Percentiles rank a stretch among this genome's conserved stretches.
Evolutionary conservation across 257 asterid species (phyloP).

Genomic region (Solanum paucissectum): DNA sequence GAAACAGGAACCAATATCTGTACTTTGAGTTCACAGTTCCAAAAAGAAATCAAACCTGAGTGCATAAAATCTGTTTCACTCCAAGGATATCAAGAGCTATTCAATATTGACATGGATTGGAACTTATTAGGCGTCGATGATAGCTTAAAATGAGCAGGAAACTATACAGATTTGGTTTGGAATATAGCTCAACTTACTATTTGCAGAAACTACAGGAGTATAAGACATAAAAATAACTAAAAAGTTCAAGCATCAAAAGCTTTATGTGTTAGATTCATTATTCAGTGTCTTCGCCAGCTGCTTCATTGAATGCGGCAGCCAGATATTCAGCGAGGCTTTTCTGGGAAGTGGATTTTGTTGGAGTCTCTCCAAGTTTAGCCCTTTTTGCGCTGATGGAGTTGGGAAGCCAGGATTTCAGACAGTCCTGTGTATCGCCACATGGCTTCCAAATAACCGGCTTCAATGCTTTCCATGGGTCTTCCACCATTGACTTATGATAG

Average conservation of each 20-base stretch:
- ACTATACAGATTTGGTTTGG: background rate
- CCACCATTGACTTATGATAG: constrained; percentile 60
- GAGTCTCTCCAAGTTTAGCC: constrained; percentile 39
- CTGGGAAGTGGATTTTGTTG: constrained; percentile 20
- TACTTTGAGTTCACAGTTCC: background rate
- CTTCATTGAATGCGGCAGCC: constrained; percentile 52
- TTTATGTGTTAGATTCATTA: constrained; percentile 10
- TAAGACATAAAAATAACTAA: background rate
- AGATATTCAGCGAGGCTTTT: constrained; percentile 72
- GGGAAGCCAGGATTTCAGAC: constrained; percentile 34
- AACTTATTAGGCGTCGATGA: background rate
- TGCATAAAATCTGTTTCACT: background rate
- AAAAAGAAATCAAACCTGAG: background rate
- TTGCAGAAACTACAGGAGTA: background rate
- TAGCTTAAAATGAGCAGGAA: background rate
- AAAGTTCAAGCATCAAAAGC: background rate
- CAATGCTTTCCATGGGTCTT: constrained; percentile 69
- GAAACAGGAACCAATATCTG: background rate
- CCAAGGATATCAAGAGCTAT: background rate
- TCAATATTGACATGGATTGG: background rate
- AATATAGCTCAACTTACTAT: background rate
- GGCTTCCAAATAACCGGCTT: constrained; percentile 51
- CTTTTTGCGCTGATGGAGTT: constrained; percentile 35
- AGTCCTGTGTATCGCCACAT: constrained; percentile 1
- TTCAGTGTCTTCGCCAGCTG: constrained; percentile 14